These are phyloP conservation scores for Primulina huaijiensis DNA, from an alignment of 257 asterid species.

Conservation along the genomic window DNA sequence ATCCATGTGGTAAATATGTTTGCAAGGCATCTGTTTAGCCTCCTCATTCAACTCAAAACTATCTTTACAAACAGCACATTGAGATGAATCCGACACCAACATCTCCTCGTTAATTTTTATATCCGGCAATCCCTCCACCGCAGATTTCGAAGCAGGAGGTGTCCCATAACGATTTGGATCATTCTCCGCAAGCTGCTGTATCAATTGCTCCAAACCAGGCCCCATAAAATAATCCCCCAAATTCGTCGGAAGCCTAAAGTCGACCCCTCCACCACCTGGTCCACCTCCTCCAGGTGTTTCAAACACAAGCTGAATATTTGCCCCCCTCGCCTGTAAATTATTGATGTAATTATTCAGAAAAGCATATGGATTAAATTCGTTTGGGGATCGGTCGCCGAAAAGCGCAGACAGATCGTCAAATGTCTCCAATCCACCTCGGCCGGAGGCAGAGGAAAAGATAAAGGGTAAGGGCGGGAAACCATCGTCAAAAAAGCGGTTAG, in stretches of 20 bases:
- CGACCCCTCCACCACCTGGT: constrained; percentile 26
- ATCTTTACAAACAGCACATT: constrained; percentile 63
- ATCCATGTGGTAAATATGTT: constrained; percentile 53
- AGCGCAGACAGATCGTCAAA: constrained; percentile 26
- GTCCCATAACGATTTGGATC: constrained; percentile 36
- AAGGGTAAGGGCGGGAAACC: constrained; percentile 24
- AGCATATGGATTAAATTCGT: constrained; percentile 52
- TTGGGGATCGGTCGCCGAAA: constrained; percentile 35
- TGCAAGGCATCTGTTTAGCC: constrained; percentile 51
- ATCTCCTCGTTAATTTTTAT: constrained; percentile 28
- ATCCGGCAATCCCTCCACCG: constrained; percentile 31
- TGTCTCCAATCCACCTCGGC: constrained; percentile 26
- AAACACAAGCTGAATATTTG: constrained; percentile 57
- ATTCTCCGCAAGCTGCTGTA: constrained; percentile 38
- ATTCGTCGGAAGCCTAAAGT: constrained; percentile 30
- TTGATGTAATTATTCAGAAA: constrained; percentile 48
- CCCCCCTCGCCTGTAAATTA: constrained; percentile 45
- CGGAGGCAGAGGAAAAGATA: constrained; percentile 34
- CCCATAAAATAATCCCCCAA: constrained; percentile 38
- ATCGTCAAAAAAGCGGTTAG: constrained; percentile 25
- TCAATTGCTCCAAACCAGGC: constrained; percentile 33
- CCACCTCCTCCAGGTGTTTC: constrained; percentile 47
- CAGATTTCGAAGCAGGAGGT: constrained; percentile 39
- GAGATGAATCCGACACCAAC: constrained; percentile 34
- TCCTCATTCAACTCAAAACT: constrained; percentile 45